Evolutionary conservation across 2,329 filamentous ascomycete species (phyloP), one percentile per base, ranked within the genome.

Genomic region (Thelonectria olida): DNA sequence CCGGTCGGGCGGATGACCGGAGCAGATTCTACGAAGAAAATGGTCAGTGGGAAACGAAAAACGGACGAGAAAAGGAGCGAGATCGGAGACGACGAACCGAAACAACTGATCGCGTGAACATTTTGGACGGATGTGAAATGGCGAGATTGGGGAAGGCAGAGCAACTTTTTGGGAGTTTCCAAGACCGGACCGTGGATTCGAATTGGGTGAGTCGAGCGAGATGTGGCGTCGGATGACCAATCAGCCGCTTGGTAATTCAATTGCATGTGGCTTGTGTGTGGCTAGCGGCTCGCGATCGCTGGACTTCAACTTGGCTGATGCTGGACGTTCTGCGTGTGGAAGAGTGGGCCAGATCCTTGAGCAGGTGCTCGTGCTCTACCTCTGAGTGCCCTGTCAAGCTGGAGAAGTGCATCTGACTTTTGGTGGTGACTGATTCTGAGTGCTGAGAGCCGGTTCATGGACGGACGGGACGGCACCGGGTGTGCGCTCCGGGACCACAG

Each of bases 1-100:
- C 72, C 51, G 78, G 77, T 41, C 78, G 76, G 51, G 73, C 72
- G 56, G 76, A 74, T 68, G 78, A 77, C 69, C 78, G 74, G 51
- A 77, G 70, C 64, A 77, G 56, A 62, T 68, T 75, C 78, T 80
- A 12, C 7, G 20, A 7, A 70, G 63, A 36, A 15, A 28, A 17
- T 25, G 25, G 36, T 42, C 45, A 44, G 23, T 17, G 17, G 12
- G 12, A 13, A 15, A 2, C 12, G 6, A 28, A 34, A 45, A 28
- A 45, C 39, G 28, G 25, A 13, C 12, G 5, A 44, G 12, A 20
- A 2, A 10, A 12, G 9, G 19, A 7, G 28, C 47, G 15, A 48
- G n/a, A 10, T 22, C 8, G 23, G 41, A 3, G 25, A 1, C 1
- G 2, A 45, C 66, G 27, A 59, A 72, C 70, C 31, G 70, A 72